Base-by-base conservation (phyloP, 257 asterid genomes). In the Vinca minor region DNA sequence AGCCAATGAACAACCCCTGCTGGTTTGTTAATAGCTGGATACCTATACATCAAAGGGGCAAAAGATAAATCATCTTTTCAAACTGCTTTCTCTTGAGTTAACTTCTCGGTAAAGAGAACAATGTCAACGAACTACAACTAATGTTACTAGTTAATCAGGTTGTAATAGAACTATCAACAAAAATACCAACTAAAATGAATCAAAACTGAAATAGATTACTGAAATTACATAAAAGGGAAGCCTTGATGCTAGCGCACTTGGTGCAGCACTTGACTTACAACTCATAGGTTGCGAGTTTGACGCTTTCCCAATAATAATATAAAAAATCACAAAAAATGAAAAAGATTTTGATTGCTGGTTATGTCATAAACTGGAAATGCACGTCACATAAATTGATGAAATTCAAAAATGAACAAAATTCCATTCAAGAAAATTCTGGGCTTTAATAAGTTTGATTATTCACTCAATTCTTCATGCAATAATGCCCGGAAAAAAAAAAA, bases 1-100 rank as follows among this genome's bases (percentile, higher is more conserved):
- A 93, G 95, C 99, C 99, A 93, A 79, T 93, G 95, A 13, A 84
- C 81, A 35, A 93, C 73, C 50, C 97, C 97, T 49, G 96, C 99
- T n/a, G 97, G 99, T 72, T 93, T 93, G 76, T 93, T 93, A 55
- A 93, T 93, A 20, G 96, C 94, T 1, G 97, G 99, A 82, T 93
- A 93, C 97, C 99, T 93, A 80, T 61, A 53, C 8, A 20, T 36
- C 35, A 56, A 64, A 46, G 57, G 39, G 3, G 42, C 9, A 12
- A 29, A 34, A 21, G 9, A 59, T 4, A 20, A 1, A 17, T 71
- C 26, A 60, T 32, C 35, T 71, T 61, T 36, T 15, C 48, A 13
- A 47, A 11, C 38, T 28, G 21, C 53, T 47, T 55, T 55, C 39
- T 38, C 45, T 41, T 8, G 6, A 13, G 6, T 6, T 31, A 62